These are phyloP conservation scores for Aureoboletus auriporus DNA, from an alignment of 768 basidiomycete genomes.

Conservation along the genomic window DNA sequence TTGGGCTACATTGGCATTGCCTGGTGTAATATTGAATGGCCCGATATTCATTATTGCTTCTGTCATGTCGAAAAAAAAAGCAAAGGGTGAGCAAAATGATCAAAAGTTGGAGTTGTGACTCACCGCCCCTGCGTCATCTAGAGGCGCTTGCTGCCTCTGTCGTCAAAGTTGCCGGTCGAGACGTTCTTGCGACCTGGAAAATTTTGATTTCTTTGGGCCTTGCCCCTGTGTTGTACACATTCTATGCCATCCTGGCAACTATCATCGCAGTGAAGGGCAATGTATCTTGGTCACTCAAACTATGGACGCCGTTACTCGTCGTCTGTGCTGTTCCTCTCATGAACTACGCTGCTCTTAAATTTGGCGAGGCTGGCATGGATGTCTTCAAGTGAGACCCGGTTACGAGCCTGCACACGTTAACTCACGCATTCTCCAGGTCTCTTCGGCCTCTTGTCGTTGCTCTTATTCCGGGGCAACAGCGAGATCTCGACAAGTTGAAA, in stretches of 20 bases:
- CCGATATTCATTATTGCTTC: conserved; percentile 93
- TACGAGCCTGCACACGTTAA: neutral
- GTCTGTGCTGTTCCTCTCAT: conserved; percentile 76
- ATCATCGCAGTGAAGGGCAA: conserved; percentile 65
- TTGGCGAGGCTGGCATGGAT: conserved; percentile 97
- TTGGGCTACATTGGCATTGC: conserved; percentile 84
- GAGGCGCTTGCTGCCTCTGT: conserved; percentile 94
- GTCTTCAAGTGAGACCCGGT: conserved; percentile 69
- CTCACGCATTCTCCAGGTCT: conserved; percentile 51
- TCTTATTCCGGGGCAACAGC: conserved; percentile 83
- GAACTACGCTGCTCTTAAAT: conserved; percentile 91
- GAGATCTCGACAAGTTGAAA: conserved; percentile 72
- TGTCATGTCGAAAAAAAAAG: conserved; percentile 82
- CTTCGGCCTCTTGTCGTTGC: conserved; percentile 86
- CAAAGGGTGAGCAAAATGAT: conserved; percentile 56
- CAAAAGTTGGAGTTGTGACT: neutral
- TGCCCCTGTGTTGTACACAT: conserved; percentile 78
- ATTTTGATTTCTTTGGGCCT: conserved; percentile 90
- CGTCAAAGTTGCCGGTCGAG: conserved; percentile 93
- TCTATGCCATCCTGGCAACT: conserved; percentile 81
- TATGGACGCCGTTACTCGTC: conserved; percentile 77
- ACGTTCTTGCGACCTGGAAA: conserved; percentile 98
- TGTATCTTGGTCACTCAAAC: conserved; percentile 55
- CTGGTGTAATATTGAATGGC: conserved; percentile 86
- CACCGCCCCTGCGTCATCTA: conserved; percentile 26